Evolutionary conservation across 768 basidiomycete species (phyloP).

Genomic region (Suillus luteus): DNA sequence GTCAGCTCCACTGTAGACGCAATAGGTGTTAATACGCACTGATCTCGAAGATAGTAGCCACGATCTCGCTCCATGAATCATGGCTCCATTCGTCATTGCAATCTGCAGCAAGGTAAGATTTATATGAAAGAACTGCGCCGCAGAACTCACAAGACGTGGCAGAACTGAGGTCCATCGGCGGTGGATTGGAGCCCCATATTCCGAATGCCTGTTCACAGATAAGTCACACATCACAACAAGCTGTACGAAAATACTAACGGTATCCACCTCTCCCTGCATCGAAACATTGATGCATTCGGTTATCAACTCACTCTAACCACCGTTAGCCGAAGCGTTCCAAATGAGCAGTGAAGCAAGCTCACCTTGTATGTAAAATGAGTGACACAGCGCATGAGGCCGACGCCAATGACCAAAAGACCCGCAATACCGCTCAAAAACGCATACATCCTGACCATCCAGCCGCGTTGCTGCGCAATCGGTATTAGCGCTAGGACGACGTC

Average conservation of each 20-base stretch:
- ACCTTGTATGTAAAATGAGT: conserved; percentile 74
- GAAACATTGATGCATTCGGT: conserved; percentile 50
- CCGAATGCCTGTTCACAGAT: conserved; percentile 44
- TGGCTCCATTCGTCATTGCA: conserved; percentile 62
- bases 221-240: conserved; percentile 21
- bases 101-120: conserved; percentile 43
- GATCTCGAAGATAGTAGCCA: conserved; percentile 59
- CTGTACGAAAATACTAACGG: conserved; percentile 30
- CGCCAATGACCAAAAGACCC: conserved; percentile 49
- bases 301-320: conserved; percentile 56
- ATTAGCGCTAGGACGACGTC: conserved; percentile 1
- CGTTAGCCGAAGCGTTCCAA: not conserved
- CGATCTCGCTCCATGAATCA: conserved; percentile 68
- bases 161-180: conserved; percentile 37
- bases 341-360: conserved; percentile 19
- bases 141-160: conserved; percentile 48
- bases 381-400: conserved; percentile 56
- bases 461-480: conserved; percentile 48
- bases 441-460: conserved; percentile 54
- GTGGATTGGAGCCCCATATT: conserved; percentile 51
- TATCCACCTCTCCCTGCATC: conserved; percentile 32
- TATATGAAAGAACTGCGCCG: not conserved
- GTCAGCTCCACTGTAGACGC: not conserved
- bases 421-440: conserved; percentile 51
- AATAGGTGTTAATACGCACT: conserved; percentile 42